Base-by-base conservation (phyloP, 495 filamentous ascomycete species). In the Tuber microsphaerosporum region DNA sequence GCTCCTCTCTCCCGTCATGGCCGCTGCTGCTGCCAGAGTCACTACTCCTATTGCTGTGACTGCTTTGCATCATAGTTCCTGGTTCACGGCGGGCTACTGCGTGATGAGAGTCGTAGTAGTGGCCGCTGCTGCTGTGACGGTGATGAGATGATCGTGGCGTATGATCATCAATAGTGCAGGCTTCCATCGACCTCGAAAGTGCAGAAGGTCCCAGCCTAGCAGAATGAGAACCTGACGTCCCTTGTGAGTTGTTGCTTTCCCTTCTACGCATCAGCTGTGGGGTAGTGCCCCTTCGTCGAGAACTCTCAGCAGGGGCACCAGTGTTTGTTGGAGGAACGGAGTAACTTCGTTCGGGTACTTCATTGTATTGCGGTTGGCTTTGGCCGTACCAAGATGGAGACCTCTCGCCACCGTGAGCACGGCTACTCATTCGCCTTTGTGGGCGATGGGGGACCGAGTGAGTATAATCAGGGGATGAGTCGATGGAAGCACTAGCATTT, bases 141-240 rank as follows among this genome's bases (percentile, higher is more conserved):
- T 81, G 79, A 43, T 77, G 79, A 10, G 80, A 80, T 69, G 80
- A 81, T 45, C 80, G 79, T 56, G 79, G 73, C 2, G 79, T 73
- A 45, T 81, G 79, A 74, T 81, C 80, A 45, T 81, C 75, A 61
- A 81, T 81, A 70, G 79, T 79, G 73, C 80, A 81, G 16, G 73
- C 72, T 65, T 81, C 80, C 80, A 81, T 81, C 31, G 79, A 71
- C 46, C 79, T 79, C 19, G 80, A 78, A 44, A 81, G 79, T 17
- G 79, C 74, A n/a, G 80, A 81, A 69, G 79, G 79, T 5, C 74
- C 74, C 46, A 76, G 76, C 48, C 79, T 77, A 8, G 79, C 75
- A 41, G 79, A 72, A 68, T 81, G 73, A 31, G 69, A 56, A 26
- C 70, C 76, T 19, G 79, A 71, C 2, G 73, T 75, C 20, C 75